phyloP scores from a whole-genome alignment of 1,284 basidiomycete species.

The Sporisorium exsertum region DNA sequence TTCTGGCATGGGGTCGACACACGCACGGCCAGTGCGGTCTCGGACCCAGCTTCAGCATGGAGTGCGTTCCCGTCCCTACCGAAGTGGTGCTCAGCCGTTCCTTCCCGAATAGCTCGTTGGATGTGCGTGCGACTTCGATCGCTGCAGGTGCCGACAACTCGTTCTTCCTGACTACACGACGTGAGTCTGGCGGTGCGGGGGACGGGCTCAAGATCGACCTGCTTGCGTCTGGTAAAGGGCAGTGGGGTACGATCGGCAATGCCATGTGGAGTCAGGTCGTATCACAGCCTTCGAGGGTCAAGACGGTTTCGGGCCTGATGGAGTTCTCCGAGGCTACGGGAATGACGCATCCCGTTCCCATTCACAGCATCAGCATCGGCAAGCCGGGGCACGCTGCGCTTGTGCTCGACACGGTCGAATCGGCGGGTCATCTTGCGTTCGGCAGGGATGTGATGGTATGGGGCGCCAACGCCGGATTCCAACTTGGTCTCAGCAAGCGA shows the following conservation, averaged over 20 bases:
- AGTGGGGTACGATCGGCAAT: conserved; percentile 87
- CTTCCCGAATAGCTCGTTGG: conserved; percentile 72
- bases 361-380: conserved; percentile 79
- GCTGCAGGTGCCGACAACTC: conserved; percentile 63
- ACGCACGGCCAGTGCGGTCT: conserved; percentile 81
- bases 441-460: conserved; percentile 74
- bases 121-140: conserved; percentile 51
- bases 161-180: conserved; percentile 56
- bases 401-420: conserved; percentile 62
- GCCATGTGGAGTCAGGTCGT: conserved; percentile 81
- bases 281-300: conserved; percentile 79
- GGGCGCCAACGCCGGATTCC: conserved; percentile 68
- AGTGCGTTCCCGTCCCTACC: conserved; percentile 83
- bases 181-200: conserved; percentile 12
- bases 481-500: conserved; percentile 81
- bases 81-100: conserved; percentile 81
- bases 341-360: conserved; percentile 75
- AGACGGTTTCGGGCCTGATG: conserved; percentile 82
- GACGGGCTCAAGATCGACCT: conserved; percentile 73
- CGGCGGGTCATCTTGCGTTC: conserved; percentile 66
- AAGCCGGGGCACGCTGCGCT: conserved; percentile 74
- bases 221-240: conserved; percentile 84
- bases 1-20: conserved; percentile 73
- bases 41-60: conserved; percentile 77
- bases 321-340: conserved; percentile 68